These are phyloP conservation scores for Coemansia sp. DNA, from an alignment of 192 early-diverging fungal species.

Conservation along the genomic window DNA sequence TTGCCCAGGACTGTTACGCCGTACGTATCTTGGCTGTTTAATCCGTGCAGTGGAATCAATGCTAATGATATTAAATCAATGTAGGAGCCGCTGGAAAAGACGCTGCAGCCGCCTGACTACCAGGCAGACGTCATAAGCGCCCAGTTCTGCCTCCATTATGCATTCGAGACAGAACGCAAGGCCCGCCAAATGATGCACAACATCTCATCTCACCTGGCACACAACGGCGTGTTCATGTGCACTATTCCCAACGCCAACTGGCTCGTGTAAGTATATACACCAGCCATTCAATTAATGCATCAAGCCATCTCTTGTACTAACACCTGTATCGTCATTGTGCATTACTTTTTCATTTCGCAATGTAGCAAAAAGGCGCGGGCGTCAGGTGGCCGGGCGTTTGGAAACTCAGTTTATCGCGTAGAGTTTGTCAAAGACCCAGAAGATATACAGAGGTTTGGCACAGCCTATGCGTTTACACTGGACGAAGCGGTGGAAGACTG, in stretches of 20 bases:
- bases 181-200: constrained; percentile 81
- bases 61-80: background rate
- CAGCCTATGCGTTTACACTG: constrained; percentile 88
- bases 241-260: constrained; percentile 92
- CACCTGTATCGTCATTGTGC: background rate
- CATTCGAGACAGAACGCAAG: constrained; percentile 82
- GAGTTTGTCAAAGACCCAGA: constrained; percentile 67
- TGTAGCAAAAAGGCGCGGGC: constrained; percentile 36
- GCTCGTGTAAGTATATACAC: constrained; percentile 63
- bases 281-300: no score
- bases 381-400: constrained; percentile 59
- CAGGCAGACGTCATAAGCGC: constrained; percentile 85
- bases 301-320: background rate
- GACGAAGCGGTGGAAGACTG: constrained; percentile 96
- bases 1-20: constrained; percentile 85
- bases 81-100: constrained; percentile 61
- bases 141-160: constrained; percentile 98
- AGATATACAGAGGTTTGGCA: constrained; percentile 70
- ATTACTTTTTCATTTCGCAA: background rate
- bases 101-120: constrained; percentile 52
- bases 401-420: constrained; percentile 88
- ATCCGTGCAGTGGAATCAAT: background rate
- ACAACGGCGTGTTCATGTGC: constrained; percentile 84
- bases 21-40: constrained; percentile 7
- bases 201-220: constrained; percentile 64